phyloP scores from a whole-genome alignment of 352 stramenopile genomes.

The Phytophthora pinifolia region DNA sequence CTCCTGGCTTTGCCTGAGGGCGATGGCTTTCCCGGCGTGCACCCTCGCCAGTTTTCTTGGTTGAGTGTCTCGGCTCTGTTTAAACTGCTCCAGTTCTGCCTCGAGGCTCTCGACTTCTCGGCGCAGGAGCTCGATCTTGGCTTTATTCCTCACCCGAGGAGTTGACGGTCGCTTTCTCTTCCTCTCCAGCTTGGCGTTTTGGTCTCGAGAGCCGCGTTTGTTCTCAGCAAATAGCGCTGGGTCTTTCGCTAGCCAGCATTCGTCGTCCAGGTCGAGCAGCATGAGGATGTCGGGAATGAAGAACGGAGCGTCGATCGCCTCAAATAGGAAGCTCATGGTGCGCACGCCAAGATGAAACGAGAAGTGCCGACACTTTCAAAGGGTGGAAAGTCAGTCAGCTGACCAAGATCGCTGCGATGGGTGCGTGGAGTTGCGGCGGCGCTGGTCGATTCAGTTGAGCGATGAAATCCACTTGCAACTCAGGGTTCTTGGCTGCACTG shows the following conservation, averaged over 20 bases:
- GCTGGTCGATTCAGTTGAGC: neutral
- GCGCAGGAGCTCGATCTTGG: conserved; percentile 25
- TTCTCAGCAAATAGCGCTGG: neutral
- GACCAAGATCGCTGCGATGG: neutral
- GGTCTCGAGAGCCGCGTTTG: neutral
- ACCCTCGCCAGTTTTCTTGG: neutral
- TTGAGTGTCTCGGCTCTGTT: neutral
- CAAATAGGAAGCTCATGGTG: conserved; percentile 18
- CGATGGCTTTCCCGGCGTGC: conserved; percentile 13
- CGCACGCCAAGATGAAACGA: conserved; percentile 1
- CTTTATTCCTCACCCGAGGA: conserved; percentile 24
- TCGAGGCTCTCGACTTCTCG: conserved; percentile 24
- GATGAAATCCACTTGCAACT: conserved; percentile 14
- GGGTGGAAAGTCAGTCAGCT: neutral
- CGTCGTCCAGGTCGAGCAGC: conserved; percentile 18
- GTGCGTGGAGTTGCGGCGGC: neutral
- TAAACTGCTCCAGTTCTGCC: conserved; percentile 6
- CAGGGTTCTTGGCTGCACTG: conserved; percentile 5
- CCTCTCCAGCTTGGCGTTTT: neutral
- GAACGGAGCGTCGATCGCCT: conserved; percentile 7
- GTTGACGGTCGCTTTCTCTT: conserved; percentile 3
- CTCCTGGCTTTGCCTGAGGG: conserved; percentile 16
- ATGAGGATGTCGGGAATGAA: conserved; percentile 16
- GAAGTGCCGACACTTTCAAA: conserved; percentile 8
- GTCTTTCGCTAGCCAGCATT: neutral